Evolutionary conservation across 768 basidiomycete genomes (phyloP).

Genomic region (Mycena chlorophos): DNA sequence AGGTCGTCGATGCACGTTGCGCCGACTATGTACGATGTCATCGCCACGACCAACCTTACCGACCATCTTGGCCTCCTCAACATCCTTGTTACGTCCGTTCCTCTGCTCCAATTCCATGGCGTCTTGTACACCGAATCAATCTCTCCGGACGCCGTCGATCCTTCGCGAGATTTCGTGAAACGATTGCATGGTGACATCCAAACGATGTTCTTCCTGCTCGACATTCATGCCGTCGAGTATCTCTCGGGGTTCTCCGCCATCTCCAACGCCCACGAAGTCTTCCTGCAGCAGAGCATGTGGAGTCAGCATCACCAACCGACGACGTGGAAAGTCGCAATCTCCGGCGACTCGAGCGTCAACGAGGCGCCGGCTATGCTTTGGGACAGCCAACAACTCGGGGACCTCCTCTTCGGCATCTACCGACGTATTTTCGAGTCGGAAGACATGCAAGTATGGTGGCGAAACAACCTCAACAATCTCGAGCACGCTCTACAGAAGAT

Average conservation of each 20-base stretch:
- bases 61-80: constrained; percentile 51
- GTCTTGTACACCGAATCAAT: constrained; percentile 45
- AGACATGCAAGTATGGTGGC: constrained; percentile 20
- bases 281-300: constrained; percentile 14
- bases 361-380: constrained; percentile 19
- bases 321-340: constrained; percentile 37
- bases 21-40: constrained; percentile 42
- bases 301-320: constrained; percentile 39
- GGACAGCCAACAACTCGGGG: constrained; percentile 35
- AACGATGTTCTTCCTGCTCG: constrained; percentile 42
- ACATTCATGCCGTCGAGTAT: constrained; percentile 39
- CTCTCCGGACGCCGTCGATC: constrained; percentile 28
- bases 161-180: constrained; percentile 31
- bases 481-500: constrained; percentile 19
- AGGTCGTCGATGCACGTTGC: constrained; percentile 26
- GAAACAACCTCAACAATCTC: constrained; percentile 3
- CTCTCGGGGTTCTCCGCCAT: constrained; percentile 41
- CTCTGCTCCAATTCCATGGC: constrained; percentile 33
- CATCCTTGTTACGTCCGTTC: constrained; percentile 37
- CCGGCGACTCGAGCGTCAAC: constrained; percentile 20
- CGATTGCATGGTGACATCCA: constrained; percentile 40
- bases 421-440: constrained; percentile 46
- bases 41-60: constrained; percentile 51
- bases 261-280: constrained; percentile 42
- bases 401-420: constrained; percentile 45